phyloP scores from a whole-genome alignment of 176 grass and related monocot genomes.

The Bonia amplexicaulis region DNA sequence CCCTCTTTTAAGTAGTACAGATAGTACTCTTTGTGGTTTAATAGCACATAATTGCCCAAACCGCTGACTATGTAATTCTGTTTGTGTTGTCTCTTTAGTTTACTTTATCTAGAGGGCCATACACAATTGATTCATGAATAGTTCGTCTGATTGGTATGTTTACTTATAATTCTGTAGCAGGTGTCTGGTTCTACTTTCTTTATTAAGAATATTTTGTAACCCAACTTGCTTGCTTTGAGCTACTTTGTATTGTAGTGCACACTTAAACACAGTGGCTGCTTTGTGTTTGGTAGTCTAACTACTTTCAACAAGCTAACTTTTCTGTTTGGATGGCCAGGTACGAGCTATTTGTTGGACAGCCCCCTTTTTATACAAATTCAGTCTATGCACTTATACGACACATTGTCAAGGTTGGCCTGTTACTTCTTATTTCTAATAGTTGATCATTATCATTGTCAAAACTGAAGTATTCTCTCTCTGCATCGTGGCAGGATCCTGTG shows the following conservation, averaged over 20 bases:
- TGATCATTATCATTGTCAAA: background rate
- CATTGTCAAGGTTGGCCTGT: constrained; percentile 75
- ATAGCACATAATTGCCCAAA: background rate
- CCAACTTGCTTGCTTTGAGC: background rate
- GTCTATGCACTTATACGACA: constrained; percentile 92
- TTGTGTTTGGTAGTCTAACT: constrained; percentile 23
- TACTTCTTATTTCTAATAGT: constrained; percentile 23
- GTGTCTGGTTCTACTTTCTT: background rate
- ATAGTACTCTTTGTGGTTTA: background rate
- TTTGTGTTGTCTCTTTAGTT: background rate
- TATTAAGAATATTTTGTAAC: background rate
- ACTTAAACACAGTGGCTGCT: background rate
- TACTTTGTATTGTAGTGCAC: background rate
- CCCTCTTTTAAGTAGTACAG: too few species aligned
- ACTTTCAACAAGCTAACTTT: constrained; percentile 23
- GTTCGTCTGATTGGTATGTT: background rate
- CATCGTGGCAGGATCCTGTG: constrained; percentile 67
- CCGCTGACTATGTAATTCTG: background rate
- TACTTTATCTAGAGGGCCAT: background rate
- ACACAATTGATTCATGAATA: background rate
- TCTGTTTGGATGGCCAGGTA: constrained; percentile 52
- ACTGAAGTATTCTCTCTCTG: constrained; percentile 17
- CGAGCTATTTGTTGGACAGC: constrained; percentile 93
- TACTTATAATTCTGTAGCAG: background rate
- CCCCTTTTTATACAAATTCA: constrained; percentile 98